Base-by-base conservation (phyloP, 192 early-diverging fungal genomes). In the Backusella liffmaniae region DNA sequence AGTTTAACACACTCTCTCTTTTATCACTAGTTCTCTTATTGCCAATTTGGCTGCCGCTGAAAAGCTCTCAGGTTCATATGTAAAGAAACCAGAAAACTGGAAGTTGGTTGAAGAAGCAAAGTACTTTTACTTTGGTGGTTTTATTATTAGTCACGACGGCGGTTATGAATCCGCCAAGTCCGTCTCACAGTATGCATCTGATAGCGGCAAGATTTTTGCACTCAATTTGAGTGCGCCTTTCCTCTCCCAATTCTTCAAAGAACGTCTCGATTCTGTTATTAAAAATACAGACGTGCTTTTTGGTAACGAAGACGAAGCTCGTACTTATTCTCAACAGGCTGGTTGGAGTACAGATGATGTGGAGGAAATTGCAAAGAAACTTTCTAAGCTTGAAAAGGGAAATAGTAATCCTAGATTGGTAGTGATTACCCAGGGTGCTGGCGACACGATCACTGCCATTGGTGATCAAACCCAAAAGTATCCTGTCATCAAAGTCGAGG, bases 211-310 rank as follows among this genome's bases (percentile, higher is more conserved):
- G 89, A 77, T 82, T 34, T 96, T 98, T 82, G 88, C 90, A 66
- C 89, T 96, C 88, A 99, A 99, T 89, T 80, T 99, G 73, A 96
- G 95, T 70, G 98, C 98, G 23, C 95, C 96, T 39, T 99, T 97
- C 85, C 90, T 98, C 71, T 86, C 95, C 39, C 91, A 96, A 84
- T 96, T 97, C 90, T 98, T 97, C 89, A 95, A 88, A 83, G 86
- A 91, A 53, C 88, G 85, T 41, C 77, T 98, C 32, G 89, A 94
- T 74, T 88, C 88, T 74, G 86, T 94, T 29, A 71, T 95, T 69
- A 93, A 92, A 34, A 97, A 97, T 86, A 88, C 91, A 74, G 95
- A 99, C 83, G 84, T 97, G 62, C 80, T 99, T 73, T 97, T 98
- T 87, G 96, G 96, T 84, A 99, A 99, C 81, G 97, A 99, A 81